Percentiles rank a stretch among this genome's conserved stretches.
phyloP scores from a whole-genome alignment of 2,329 filamentous ascomycete species.

The Claviceps sp. region DNA sequence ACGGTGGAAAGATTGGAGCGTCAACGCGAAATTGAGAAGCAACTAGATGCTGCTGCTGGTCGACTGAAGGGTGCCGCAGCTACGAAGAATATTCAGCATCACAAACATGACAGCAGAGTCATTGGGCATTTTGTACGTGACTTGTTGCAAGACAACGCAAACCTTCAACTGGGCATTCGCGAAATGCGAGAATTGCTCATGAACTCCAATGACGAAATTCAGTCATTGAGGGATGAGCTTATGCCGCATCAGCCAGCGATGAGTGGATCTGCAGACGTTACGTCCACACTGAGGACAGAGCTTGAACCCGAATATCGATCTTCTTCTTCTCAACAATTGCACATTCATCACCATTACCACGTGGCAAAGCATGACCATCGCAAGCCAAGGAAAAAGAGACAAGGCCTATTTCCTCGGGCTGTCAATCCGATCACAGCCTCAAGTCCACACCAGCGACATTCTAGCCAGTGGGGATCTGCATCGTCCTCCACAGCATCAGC shows the following conservation, averaged over 20 bases:
- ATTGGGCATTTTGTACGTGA: constrained; percentile 96
- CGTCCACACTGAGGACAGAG: constrained; percentile 56
- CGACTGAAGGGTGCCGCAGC: constrained; percentile 72
- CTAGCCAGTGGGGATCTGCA: constrained; percentile 24
- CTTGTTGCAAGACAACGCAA: constrained; percentile 88
- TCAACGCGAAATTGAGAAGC: constrained; percentile 67
- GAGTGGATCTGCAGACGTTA: constrained; percentile 22
- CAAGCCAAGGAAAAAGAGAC: constrained; percentile 60
- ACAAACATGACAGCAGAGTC: constrained; percentile 50
- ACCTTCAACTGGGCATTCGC: constrained; percentile 78
- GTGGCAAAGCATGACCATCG: constrained; percentile 48
- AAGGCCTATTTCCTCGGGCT: constrained; percentile 45
- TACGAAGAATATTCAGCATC: constrained; percentile 46
- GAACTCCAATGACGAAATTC: constrained; percentile 88
- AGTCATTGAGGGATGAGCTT: constrained; percentile 70
- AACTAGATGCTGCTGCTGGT: constrained; percentile 66
- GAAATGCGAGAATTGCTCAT: constrained; percentile 84
- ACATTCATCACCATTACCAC: constrained; percentile 93
- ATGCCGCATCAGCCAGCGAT: constrained; percentile 59
- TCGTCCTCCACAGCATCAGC: constrained; percentile 26
- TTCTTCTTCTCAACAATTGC: constrained; percentile 55
- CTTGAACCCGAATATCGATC: constrained; percentile 35
- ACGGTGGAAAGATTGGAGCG: constrained; percentile 73
- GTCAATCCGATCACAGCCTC: constrained; percentile 41
- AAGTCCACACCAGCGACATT: constrained; percentile 21